A percentile compares a stretch with the other conserved stretches of the same genome.
phyloP scores from a whole-genome alignment of 768 basidiomycete genomes.

The Podaxis sp. region DNA sequence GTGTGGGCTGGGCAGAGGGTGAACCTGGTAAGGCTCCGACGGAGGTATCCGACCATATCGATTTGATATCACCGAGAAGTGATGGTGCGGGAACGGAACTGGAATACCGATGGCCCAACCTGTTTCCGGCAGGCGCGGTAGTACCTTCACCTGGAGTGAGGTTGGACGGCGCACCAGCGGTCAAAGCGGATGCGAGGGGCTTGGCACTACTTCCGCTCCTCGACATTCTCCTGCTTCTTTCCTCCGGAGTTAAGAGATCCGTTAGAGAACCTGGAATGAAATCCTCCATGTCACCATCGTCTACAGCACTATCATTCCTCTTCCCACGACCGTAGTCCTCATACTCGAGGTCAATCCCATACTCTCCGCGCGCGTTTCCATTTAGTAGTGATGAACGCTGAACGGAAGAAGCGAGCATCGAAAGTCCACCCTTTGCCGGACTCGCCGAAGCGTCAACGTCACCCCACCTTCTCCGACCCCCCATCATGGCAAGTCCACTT shows the following conservation, averaged over 20 bases:
- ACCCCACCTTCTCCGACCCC: constrained; percentile 38
- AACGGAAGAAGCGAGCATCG: constrained; percentile 14
- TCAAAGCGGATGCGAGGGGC: constrained; percentile 19
- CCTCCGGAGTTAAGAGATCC: constrained; percentile 87
- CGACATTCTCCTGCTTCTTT: constrained; percentile 79
- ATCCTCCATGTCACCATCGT: constrained; percentile 82
- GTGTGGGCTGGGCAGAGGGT: constrained; percentile 29
- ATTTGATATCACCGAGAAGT: constrained; percentile 70
- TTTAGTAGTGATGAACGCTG: constrained; percentile 17
- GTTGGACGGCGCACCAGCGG: constrained; percentile 14
- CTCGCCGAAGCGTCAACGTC: constrained; percentile 18
- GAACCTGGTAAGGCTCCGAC: constrained; percentile 27
- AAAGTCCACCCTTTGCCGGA: constrained; percentile 7
- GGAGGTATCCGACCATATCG: constrained; percentile 73
- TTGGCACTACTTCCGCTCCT: constrained; percentile 59
- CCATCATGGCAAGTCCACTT: constrained; percentile 46
- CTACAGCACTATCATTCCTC: constrained; percentile 45
- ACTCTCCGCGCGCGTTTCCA: constrained; percentile 24
- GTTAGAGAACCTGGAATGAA: constrained; percentile 87
- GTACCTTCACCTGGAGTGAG: background rate
- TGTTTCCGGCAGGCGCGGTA: constrained; percentile 16
- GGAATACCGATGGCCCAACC: constrained; percentile 67
- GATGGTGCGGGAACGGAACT: constrained; percentile 80
- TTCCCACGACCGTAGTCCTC: constrained; percentile 31
- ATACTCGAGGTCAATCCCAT: constrained; percentile 37